Percentiles rank a stretch among this genome's conserved stretches.
Conservation (phyloP, 1,284 basidiomycete species). For the Moesziomyces sp. region DNA sequence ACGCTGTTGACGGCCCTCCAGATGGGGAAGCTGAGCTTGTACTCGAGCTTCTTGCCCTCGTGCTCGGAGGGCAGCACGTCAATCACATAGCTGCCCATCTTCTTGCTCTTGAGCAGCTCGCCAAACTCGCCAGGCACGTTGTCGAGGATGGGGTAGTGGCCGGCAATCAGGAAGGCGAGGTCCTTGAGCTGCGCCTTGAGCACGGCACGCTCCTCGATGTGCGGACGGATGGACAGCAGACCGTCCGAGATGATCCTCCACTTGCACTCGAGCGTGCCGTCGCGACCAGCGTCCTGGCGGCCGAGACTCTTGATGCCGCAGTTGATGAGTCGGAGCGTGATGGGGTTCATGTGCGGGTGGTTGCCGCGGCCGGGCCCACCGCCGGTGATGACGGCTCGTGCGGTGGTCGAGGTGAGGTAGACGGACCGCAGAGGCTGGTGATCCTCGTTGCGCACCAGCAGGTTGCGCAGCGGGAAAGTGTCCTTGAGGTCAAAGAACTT, state of each 20-base stretch:
- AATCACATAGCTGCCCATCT: constrained; percentile 62
- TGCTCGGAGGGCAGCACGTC: constrained; percentile 58
- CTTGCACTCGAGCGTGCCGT: constrained; percentile 71
- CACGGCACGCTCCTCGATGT: constrained; percentile 76
- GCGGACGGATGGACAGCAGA: constrained; percentile 82
- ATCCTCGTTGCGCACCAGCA: constrained; percentile 86
- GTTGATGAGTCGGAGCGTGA: constrained; percentile 84
- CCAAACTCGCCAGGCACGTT: constrained; percentile 54
- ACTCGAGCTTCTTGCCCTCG: constrained; percentile 49
- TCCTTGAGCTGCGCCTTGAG: constrained; percentile 74
- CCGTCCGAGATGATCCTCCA: constrained; percentile 85
- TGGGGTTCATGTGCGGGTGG: constrained; percentile 73
- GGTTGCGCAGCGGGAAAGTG: constrained; percentile 80
- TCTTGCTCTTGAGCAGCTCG: constrained; percentile 40
- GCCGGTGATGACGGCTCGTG: constrained; percentile 77
- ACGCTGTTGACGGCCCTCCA: constrained; percentile 64
- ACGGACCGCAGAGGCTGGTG: constrained; percentile 82
- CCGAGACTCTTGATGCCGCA: constrained; percentile 84
- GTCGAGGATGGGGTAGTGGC: constrained; percentile 61
- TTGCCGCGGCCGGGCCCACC: constrained; percentile 72
- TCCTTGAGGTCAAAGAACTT: constrained; percentile 79
- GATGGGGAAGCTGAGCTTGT: constrained; percentile 57
- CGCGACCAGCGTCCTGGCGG: constrained; percentile 72
- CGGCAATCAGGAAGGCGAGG: constrained; percentile 73
- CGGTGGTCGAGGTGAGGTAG: constrained; percentile 87